Base-by-base conservation (phyloP, 495 filamentous ascomycete genomes). In the Aspergillus nidulans region DNA sequence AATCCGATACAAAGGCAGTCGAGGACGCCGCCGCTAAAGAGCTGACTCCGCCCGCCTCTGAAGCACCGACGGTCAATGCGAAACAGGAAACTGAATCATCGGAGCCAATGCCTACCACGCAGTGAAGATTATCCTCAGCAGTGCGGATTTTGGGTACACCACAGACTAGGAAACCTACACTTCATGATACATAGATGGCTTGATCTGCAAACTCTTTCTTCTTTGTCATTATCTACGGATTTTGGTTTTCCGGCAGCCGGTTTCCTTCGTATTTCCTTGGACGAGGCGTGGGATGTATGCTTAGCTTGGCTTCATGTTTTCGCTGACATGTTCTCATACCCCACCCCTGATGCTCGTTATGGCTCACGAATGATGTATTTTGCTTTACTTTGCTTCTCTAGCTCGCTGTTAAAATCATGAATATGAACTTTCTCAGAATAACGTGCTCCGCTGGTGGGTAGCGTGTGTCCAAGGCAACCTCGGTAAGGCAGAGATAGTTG, bases 281-380 rank as follows among this genome's bases (percentile, higher is more conserved):
- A 49, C 16, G 48, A 53, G 36, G 34, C 26, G 6, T 53, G 42
- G 18, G 25, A 42, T 45, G 53, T 49, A 53, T 57, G 23, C 42
- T 55, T 57, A 49, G 50, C 51, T 52, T 53, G 30, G 28, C 38
- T 57, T 24, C 30, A 54, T 19, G 25, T 54, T 43, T 38, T 28
- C 53, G 23, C 41, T 41, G 45, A 23, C 32, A 26, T 60, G 24
- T 47, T 58, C 40, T 54, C 60, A 63, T 63, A 63, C 60, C 60
- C 60, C 43, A 44, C 47, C 36, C 45, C 30, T 54, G 43, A 58
- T 61, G 59, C 52, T 60, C 50, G 58, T 58, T 60, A 66, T 56
- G 64, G 41, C 55, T 61, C 58, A 66, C 39, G 64, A 66, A 54
- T 66, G 55, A 63, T 61, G 60, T 62, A 60, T 56, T 45, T 34